phyloP scores from a whole-genome alignment of 306 rosid genomes.

The Delonix regia region DNA sequence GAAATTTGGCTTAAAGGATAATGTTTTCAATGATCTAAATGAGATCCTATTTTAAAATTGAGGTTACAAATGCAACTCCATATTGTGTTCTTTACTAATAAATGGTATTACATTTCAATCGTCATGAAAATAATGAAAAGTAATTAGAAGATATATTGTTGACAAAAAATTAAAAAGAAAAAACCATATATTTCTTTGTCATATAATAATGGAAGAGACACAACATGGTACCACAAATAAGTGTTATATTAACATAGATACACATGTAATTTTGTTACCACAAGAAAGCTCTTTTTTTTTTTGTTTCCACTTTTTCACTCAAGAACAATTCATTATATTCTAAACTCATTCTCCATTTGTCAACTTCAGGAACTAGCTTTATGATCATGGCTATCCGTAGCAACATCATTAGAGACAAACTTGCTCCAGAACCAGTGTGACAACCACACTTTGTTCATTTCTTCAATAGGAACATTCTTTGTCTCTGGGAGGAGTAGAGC shows the following conservation, averaged over 20 bases:
- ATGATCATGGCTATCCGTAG: background rate
- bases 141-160: background rate
- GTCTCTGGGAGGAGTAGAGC: slow-evolving; percentile 5
- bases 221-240: background rate
- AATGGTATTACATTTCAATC: too few relatives aligned
- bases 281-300: background rate
- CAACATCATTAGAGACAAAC: background rate
- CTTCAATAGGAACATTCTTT: background rate
- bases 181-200: background rate
- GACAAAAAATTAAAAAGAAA: background rate
- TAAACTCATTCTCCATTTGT: background rate
- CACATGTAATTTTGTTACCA: background rate
- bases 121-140: background rate
- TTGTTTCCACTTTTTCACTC: background rate
- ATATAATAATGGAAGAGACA: background rate
- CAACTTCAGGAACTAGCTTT: background rate
- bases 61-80: too few relatives aligned
- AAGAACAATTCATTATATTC: background rate
- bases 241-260: background rate
- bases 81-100: slow-evolving; percentile 3
- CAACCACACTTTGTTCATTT: background rate
- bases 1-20: too few relatives aligned
- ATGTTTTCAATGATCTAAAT: too few relatives aligned
- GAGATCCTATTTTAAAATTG: too few relatives aligned
- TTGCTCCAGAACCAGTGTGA: slow-evolving; percentile 2